Evolutionary conservation across 1,284 basidiomycete species (phyloP).

Genomic region (Thelephora terrestris): DNA sequence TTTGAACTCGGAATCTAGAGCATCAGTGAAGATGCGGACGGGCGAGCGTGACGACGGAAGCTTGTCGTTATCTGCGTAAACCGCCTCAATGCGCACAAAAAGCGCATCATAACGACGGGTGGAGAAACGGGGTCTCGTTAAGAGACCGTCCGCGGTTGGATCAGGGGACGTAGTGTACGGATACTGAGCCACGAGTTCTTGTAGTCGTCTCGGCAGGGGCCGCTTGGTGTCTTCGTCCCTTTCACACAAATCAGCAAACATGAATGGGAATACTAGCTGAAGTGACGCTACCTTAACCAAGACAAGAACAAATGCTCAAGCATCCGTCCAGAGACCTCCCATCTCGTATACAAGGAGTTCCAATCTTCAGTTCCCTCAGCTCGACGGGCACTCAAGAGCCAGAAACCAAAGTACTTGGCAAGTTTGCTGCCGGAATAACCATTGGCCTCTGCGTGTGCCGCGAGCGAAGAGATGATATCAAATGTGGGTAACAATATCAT

Average conservation of each 20-base stretch:
- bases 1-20: conserved; percentile 36
- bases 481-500: conserved; percentile 47
- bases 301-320: conserved; percentile 67
- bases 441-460: conserved; percentile 59
- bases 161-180: conserved; percentile 39
- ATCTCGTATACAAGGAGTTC: conserved; percentile 54
- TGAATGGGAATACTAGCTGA: conserved; percentile 1
- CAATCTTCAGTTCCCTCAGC: conserved; percentile 42
- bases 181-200: conserved; percentile 59
- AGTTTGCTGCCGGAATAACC: conserved; percentile 66
- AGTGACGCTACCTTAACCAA: conserved; percentile 44
- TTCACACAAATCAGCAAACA: conserved; percentile 2
- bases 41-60: conserved; percentile 38
- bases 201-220: conserved; percentile 55
- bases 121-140: conserved; percentile 52
- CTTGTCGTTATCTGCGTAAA: conserved; percentile 25
- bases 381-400: conserved; percentile 45
- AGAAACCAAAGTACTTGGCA: conserved; percentile 60
- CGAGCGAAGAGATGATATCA: conserved; percentile 53
- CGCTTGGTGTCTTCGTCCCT: conserved; percentile 50
- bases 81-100: conserved; percentile 50
- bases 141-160: conserved; percentile 31
- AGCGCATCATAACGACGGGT: conserved; percentile 53
- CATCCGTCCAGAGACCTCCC: conserved; percentile 60
- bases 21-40: conserved; percentile 47